phyloP scores from a whole-genome alignment of 768 basidiomycete species.

The Leccinum ochraceum region DNA sequence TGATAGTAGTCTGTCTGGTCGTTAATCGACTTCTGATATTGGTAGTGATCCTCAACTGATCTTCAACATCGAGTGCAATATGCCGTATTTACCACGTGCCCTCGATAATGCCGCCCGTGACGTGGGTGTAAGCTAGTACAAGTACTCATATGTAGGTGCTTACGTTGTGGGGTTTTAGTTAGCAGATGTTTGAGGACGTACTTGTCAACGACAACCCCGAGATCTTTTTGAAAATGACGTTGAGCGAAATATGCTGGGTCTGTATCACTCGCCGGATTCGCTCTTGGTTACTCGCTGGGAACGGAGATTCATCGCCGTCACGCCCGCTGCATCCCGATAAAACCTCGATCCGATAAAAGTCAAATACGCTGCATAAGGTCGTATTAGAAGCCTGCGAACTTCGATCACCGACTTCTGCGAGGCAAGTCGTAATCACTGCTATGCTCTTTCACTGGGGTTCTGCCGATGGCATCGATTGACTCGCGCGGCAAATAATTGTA shows the following conservation, averaged over 20 bases:
- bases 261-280: constrained; percentile 19
- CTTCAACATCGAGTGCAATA: constrained; percentile 16
- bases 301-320: constrained; percentile 30
- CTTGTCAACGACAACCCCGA: neutral
- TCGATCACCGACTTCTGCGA: constrained; percentile 19
- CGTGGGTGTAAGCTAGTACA: neutral
- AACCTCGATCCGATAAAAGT: constrained; percentile 24
- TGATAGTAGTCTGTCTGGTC: constrained; percentile 8
- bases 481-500: constrained; percentile 15
- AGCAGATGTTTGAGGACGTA: neutral
- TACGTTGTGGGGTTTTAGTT: neutral
- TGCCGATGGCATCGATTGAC: constrained; percentile 34
- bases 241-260: constrained; percentile 3
- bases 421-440: constrained; percentile 17
- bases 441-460: constrained; percentile 16
- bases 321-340: constrained; percentile 14
- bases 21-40: constrained; percentile 27
- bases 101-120: constrained; percentile 1
- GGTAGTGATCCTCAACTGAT: constrained; percentile 33
- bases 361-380: constrained; percentile 15
- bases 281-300: constrained; percentile 25
- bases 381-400: constrained; percentile 18
- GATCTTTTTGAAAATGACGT: constrained; percentile 7
- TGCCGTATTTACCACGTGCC: constrained; percentile 19
- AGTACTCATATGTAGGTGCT: neutral